phyloP scores from a whole-genome alignment of 2,329 filamentous ascomycete species.

The Coniochaeta sp. region DNA sequence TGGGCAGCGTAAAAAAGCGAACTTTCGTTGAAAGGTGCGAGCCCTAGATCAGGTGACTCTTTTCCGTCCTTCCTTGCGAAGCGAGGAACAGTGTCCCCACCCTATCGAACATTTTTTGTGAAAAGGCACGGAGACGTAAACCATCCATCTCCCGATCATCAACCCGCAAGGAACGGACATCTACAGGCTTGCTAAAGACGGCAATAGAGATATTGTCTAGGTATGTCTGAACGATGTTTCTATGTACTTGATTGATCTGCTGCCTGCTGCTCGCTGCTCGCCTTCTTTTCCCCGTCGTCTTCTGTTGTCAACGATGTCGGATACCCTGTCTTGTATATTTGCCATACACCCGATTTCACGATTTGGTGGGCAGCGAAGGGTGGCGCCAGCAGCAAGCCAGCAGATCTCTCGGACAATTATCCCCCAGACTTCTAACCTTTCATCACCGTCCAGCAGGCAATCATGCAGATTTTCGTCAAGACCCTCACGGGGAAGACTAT shows the following conservation, averaged over 20 bases:
- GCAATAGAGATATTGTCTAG: slow-evolving; percentile 57
- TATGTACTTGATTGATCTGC: slow-evolving; percentile 15
- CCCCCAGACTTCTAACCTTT: slow-evolving; percentile 30
- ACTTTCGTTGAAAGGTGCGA: too few species aligned
- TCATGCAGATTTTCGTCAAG: slow-evolving; percentile 73
- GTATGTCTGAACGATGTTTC: slow-evolving; percentile 51
- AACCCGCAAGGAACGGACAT: slow-evolving; percentile 32
- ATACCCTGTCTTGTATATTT: slow-evolving; percentile 18
- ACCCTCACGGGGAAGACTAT: slow-evolving; percentile 99
- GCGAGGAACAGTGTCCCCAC: slow-evolving; percentile 15
- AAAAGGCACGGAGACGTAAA: slow-evolving; percentile 6
- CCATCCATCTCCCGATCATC: slow-evolving; percentile 19
- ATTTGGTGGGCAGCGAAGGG: too few species aligned
- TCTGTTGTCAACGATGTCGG: too few species aligned
- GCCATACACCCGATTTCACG: not conserved
- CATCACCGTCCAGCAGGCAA: slow-evolving; percentile 43
- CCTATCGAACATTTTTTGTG: slow-evolving; percentile 21
- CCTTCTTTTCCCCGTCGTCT: too few species aligned
- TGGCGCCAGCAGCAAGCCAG: too few species aligned
- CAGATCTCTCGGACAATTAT: not conserved
- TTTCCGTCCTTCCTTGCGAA: slow-evolving; percentile 6
- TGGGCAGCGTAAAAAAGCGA: too few species aligned
- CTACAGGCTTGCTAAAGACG: slow-evolving; percentile 56
- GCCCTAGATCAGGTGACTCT: slow-evolving; percentile 1
- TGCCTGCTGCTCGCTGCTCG: slow-evolving; percentile 14